Evolutionary conservation across 2,329 filamentous ascomycete species (phyloP).

Genomic region (Verticillium alfalfae): DNA sequence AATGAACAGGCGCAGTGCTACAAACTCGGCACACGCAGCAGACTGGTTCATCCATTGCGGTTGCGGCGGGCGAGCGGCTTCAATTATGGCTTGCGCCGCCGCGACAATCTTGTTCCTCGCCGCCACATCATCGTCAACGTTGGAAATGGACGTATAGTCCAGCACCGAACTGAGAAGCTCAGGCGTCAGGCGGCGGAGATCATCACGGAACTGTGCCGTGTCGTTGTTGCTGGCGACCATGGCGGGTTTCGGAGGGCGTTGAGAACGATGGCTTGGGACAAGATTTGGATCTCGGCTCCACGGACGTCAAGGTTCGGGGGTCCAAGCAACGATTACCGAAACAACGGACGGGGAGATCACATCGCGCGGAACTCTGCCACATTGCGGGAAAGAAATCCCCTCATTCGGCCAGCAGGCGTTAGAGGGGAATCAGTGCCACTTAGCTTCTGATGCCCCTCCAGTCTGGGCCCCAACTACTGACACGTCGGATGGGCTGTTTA

Average conservation of each 20-base stretch:
- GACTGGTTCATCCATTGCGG: conserved; percentile 8
- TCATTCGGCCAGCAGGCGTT: not conserved
- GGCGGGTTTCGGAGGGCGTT: not conserved
- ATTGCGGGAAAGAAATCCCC: not conserved
- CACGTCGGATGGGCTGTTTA: not conserved
- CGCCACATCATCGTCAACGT: not conserved
- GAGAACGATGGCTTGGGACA: not conserved
- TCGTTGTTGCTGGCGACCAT: not conserved
- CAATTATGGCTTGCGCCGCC: conserved; percentile 6
- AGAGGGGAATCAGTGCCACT: too few relatives aligned
- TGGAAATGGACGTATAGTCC: not conserved
- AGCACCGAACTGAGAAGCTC: not conserved
- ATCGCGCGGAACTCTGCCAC: not conserved
- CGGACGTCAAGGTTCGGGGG: not conserved
- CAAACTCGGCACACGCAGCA: conserved; percentile 1
- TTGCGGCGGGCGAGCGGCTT: not conserved
- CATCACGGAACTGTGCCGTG: not conserved
- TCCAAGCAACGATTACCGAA: not conserved
- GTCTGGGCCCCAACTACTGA: too few relatives aligned
- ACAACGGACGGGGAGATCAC: not conserved
- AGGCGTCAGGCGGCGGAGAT: not conserved
- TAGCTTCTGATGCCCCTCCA: too few relatives aligned
- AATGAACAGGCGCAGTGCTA: conserved; percentile 17
- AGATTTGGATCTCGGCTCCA: not conserved
- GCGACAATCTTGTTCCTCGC: not conserved